Evolutionary conservation across 2,329 filamentous ascomycete species (phyloP), one percentile per base, ranked within the genome.

Genomic region (Ophiostoma himal-ulmi): DNA sequence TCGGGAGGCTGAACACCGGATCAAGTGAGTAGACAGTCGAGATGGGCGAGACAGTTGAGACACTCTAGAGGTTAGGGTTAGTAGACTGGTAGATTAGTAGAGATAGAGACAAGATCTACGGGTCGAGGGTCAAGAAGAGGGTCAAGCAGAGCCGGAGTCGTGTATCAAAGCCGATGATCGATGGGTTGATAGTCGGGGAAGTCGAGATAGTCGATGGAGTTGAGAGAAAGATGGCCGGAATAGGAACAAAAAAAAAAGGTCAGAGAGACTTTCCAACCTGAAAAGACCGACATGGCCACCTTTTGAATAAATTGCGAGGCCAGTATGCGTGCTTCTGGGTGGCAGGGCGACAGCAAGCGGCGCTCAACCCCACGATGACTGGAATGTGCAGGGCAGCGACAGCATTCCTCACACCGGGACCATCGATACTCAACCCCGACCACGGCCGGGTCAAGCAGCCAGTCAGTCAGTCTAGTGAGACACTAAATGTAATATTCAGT

Each of bases 321-420:
- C 5, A 17, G n/a, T 7, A 20, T 17, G 44, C 68, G 68, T 71
- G 52, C 48, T 71, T 20, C 3, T n/a, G 68, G 70, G 70, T 72
- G 71, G 70, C 71, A 70, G 71, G 71, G 44, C 37, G 68, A 71
- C 69, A 36, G 48, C 64, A 60, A 62, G 22, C 10, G 30, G 37
- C 48, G 26, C n/a, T 39, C 26, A 8, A 7, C 17, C 13, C 26
- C 52, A 11, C 22, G 52, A 26, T 17, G 52, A 11, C 52, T 57
- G 52, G 52, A 57, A 57, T 57, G 52, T 26, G 22, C 22, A 13
- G 8, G 17, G n/a, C 52, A 57, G 52, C 52, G 52, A 57, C 52
- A 57, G 52, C 52, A 57, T 57, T 57, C 52, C 52, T 10, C 13
- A 17, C 44, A 30, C 5, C 52, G 11, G 22, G 48, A 17, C 44